Conservation (phyloP, 495 filamentous ascomycete genomes). For the Pyrenopolyporus hunteri region DNA sequence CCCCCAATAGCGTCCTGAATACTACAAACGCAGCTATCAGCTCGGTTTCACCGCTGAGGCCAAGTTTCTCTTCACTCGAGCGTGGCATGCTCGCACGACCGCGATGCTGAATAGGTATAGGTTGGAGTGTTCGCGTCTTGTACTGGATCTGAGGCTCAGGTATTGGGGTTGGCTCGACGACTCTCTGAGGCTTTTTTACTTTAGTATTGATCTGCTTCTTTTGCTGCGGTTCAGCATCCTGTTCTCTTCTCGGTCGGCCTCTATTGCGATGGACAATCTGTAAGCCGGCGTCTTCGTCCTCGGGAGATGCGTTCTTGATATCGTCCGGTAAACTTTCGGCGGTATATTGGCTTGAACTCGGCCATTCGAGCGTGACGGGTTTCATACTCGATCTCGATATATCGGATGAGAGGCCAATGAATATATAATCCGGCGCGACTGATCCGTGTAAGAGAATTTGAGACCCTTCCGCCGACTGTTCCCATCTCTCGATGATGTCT, state of each 20-base stretch:
- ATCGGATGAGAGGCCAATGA: constrained; percentile 45
- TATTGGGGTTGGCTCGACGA: neutral
- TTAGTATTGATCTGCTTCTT: neutral
- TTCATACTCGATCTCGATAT: constrained; percentile 24
- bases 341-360: constrained; percentile 43
- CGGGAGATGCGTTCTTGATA: constrained; percentile 35
- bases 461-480: constrained; percentile 43
- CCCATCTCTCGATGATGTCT: constrained; percentile 48
- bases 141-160: constrained; percentile 44
- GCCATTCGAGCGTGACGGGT: constrained; percentile 43
- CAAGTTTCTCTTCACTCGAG: constrained; percentile 41
- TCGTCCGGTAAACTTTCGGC: constrained; percentile 54
- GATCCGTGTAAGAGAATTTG: constrained; percentile 34
- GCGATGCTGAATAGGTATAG: constrained; percentile 44
- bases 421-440: constrained; percentile 42
- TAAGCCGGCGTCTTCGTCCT: constrained; percentile 31
- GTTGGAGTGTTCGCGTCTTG: constrained; percentile 47
- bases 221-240: neutral
- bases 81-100: constrained; percentile 46
- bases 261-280: constrained; percentile 1
- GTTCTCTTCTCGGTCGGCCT: constrained; percentile 8
- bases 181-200: neutral
- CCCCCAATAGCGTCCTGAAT: constrained; percentile 75
- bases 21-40: constrained; percentile 75
- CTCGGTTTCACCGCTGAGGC: constrained; percentile 50